Evolutionary conservation across 2,329 filamentous ascomycete species (phyloP).

Genomic region (Venturia asperata): DNA sequence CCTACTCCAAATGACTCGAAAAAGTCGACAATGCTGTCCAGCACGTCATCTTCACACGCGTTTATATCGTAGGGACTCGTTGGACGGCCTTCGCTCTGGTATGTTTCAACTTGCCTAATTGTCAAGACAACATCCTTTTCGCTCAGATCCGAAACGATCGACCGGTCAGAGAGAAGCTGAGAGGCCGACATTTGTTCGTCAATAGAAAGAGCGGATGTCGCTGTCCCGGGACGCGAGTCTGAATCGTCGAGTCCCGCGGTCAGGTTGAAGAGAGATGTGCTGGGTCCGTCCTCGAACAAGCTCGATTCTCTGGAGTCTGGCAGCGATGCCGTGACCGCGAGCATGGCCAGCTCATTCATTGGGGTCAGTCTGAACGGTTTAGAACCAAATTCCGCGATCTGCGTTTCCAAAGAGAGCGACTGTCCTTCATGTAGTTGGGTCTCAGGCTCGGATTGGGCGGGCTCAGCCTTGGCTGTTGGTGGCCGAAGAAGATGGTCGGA

Average conservation of each 20-base stretch:
- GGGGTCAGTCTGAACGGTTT: not conserved
- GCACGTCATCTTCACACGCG: not conserved
- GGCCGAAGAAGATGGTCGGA: not conserved
- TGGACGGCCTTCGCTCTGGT: not conserved
- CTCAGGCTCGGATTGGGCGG: not conserved
- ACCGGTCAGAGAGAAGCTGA: not conserved
- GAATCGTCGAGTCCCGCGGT: not conserved
- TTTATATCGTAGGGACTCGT: not conserved
- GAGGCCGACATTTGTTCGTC: not conserved
- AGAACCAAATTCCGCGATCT: not conserved
- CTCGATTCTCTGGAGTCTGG: not conserved
- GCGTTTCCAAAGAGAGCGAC: not conserved
- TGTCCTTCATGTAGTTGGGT: not conserved
- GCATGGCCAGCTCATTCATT: not conserved
- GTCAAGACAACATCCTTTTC: not conserved
- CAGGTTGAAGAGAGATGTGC: not conserved
- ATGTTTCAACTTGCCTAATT: not conserved
- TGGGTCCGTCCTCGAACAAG: not conserved
- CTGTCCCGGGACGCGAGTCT: not conserved
- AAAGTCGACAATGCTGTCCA: slow-evolving; percentile 9
- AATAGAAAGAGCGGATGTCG: not conserved
- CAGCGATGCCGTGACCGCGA: not conserved
- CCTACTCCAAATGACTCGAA: slow-evolving; percentile 8
- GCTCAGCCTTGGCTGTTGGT: not conserved
- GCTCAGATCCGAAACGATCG: not conserved